Evolutionary conservation across 805 yeast genomes (phyloP).

Genomic region (Wickerhamomyces strasburgensis): DNA sequence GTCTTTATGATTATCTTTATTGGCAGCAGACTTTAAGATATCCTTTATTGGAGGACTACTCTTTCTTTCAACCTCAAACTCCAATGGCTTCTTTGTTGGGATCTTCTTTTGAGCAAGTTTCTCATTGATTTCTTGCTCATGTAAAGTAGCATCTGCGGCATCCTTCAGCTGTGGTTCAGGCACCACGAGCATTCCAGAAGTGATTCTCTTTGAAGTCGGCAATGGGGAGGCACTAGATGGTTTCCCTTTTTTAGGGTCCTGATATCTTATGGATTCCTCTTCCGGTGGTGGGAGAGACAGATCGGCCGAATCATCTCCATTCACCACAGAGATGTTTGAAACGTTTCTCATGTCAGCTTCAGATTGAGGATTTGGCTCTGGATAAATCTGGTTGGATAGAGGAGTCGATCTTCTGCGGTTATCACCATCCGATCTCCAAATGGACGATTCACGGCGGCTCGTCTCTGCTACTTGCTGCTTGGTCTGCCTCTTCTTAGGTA

Average conservation of each 20-base stretch:
- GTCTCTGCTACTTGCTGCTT: neutral
- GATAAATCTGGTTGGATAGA: slow-evolving; percentile 35
- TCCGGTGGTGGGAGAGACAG: slow-evolving; percentile 26
- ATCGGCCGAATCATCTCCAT: slow-evolving; percentile 31
- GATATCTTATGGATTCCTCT: slow-evolving; percentile 14
- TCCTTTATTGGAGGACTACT: slow-evolving; percentile 4
- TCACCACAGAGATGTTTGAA: slow-evolving; percentile 15
- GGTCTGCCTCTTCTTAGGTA: slow-evolving; percentile 25
- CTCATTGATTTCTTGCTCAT: slow-evolving; percentile 32
- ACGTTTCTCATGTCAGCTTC: slow-evolving; percentile 12
- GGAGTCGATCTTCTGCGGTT: slow-evolving; percentile 34
- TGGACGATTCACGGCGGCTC: slow-evolving; percentile 6
- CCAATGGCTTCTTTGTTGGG: slow-evolving; percentile 16
- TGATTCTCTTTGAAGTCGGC: slow-evolving; percentile 32
- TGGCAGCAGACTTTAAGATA: slow-evolving; percentile 1
- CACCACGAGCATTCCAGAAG: slow-evolving; percentile 39
- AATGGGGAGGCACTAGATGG: slow-evolving; percentile 17
- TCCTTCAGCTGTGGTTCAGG: slow-evolving; percentile 40
- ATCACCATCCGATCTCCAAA: slow-evolving; percentile 14
- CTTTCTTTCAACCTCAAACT: slow-evolving; percentile 4
- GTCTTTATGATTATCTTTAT: slow-evolving; percentile 4
- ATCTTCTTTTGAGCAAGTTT: slow-evolving; percentile 19
- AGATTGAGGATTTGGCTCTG: slow-evolving; percentile 12
- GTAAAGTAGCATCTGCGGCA: slow-evolving; percentile 33
- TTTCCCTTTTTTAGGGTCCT: slow-evolving; percentile 23